Percentiles rank a stretch among this genome's conserved stretches.
Conservation (phyloP, 2,329 filamentous ascomycete species). For the Botrytis hyacinthi region DNA sequence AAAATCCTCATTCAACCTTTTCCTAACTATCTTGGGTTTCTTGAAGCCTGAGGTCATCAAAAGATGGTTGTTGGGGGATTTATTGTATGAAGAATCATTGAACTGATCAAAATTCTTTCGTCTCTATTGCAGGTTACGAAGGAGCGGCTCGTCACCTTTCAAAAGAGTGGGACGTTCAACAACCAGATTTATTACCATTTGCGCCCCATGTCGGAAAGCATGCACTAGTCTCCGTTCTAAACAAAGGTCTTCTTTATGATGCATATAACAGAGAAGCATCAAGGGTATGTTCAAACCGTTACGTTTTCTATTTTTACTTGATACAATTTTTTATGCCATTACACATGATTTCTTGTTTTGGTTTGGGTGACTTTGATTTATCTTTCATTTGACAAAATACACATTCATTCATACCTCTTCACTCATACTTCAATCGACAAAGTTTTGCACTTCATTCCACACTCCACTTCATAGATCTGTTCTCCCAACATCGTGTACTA, state of each 20-base stretch:
- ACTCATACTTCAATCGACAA: background rate
- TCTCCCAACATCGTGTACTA: background rate
- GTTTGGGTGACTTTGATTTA: background rate
- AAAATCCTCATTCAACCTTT: background rate
- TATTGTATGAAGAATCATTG: slow-evolving; percentile 2
- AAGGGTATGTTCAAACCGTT: slow-evolving; percentile 29
- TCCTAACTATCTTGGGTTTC: background rate
- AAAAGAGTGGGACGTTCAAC: slow-evolving; percentile 64
- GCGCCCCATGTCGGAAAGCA: slow-evolving; percentile 64
- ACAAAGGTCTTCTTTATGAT: slow-evolving; percentile 62
- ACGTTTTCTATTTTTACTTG: background rate
- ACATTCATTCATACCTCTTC: background rate
- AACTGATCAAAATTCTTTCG: slow-evolving; percentile 24
- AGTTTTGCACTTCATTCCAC: background rate
- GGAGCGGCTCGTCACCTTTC: slow-evolving; percentile 67
- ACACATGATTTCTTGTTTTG: background rate
- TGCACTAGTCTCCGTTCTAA: slow-evolving; percentile 61
- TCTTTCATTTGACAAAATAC: background rate
- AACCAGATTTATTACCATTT: slow-evolving; percentile 62
- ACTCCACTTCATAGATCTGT: no score
- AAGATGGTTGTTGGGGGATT: background rate
- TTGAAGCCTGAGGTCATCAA: background rate
- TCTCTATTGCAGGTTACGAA: slow-evolving; percentile 55
- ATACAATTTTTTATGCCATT: background rate
- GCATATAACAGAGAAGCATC: slow-evolving; percentile 53